Percentiles rank a stretch among this genome's conserved stretches.
Conservation (phyloP, 768 basidiomycete species). For the Mycena floridula region DNA sequence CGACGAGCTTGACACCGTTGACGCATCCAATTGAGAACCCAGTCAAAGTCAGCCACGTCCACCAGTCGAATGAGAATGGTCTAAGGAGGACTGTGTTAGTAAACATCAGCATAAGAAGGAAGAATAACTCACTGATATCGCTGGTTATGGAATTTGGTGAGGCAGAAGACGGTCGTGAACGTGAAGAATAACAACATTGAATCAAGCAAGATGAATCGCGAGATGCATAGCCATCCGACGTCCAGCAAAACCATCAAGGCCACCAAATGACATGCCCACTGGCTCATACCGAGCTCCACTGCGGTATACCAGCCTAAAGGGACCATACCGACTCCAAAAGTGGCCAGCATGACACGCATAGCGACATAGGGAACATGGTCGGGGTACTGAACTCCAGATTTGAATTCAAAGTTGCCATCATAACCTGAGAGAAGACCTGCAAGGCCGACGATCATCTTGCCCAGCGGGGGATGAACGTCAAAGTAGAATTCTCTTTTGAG, state of each 20-base stretch:
- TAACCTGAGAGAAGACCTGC: constrained; percentile 90
- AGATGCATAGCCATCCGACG: constrained; percentile 94
- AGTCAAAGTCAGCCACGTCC: constrained; percentile 90
- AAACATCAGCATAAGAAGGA: neutral
- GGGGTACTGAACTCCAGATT: constrained; percentile 84
- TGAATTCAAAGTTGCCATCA: constrained; percentile 89
- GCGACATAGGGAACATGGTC: constrained; percentile 83
- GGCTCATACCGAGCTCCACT: constrained; percentile 87
- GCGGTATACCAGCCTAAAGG: constrained; percentile 97
- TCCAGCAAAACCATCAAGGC: constrained; percentile 93
- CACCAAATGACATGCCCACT: constrained; percentile 85
- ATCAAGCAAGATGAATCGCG: constrained; percentile 94
- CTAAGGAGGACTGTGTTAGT: constrained; percentile 31
- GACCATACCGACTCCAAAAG: constrained; percentile 92
- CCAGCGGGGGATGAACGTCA: constrained; percentile 96
- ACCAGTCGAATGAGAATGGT: constrained; percentile 95
- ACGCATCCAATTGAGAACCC: constrained; percentile 95
- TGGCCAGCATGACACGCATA: constrained; percentile 93
- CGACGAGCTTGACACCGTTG: constrained; percentile 96
- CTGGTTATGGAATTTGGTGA: constrained; percentile 96
- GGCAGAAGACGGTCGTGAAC: constrained; percentile 90
- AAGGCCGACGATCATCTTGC: constrained; percentile 98
- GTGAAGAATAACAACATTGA: constrained; percentile 99
- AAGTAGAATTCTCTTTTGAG: constrained; percentile 99
- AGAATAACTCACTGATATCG: constrained; percentile 69